These are phyloP conservation scores for Hyaloscypha bicolor DNA, from an alignment of 495 filamentous ascomycete species.

Conservation along the genomic window DNA sequence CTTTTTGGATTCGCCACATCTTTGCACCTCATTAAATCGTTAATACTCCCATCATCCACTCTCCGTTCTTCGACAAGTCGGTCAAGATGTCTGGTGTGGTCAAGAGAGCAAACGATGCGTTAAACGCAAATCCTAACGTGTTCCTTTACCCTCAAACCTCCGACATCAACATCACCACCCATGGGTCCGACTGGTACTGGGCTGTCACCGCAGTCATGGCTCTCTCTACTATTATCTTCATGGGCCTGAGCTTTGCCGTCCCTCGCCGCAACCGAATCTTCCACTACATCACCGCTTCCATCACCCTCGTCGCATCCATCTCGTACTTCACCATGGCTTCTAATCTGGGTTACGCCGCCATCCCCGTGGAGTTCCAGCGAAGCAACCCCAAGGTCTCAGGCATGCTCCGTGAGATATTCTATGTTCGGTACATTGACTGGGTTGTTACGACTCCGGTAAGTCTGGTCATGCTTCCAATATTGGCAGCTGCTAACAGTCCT, in stretches of 20 bases:
- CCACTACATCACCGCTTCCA: constrained; percentile 66
- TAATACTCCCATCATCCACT: not conserved
- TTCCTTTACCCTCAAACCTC: constrained; percentile 31
- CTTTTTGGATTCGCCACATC: not conserved
- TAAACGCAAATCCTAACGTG: constrained; percentile 26
- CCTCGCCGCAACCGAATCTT: constrained; percentile 61
- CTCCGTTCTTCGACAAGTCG: not conserved
- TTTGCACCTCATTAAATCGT: not conserved
- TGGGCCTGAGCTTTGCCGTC: constrained; percentile 46
- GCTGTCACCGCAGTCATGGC: constrained; percentile 55
- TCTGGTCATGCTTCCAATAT: not conserved
- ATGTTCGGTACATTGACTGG: constrained; percentile 72
- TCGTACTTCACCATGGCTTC: constrained; percentile 72
- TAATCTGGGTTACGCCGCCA: constrained; percentile 66
- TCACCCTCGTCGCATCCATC: constrained; percentile 63
- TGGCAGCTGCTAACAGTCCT: constrained; percentile 31
- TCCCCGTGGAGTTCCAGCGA: constrained; percentile 55
- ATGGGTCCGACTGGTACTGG: constrained; percentile 58
- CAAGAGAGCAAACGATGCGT: constrained; percentile 26
- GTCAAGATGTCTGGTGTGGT: constrained; percentile 18
- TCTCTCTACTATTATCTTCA: constrained; percentile 43
- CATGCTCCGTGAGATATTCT: constrained; percentile 66
- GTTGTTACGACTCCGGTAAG: constrained; percentile 42
- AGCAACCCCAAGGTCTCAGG: constrained; percentile 44
- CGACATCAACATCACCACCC: constrained; percentile 61